Evolutionary conservation across 108 stramenopile species (phyloP), one percentile per base, ranked within the genome.

Genomic region (Stephanodiscus triporus): DNA sequence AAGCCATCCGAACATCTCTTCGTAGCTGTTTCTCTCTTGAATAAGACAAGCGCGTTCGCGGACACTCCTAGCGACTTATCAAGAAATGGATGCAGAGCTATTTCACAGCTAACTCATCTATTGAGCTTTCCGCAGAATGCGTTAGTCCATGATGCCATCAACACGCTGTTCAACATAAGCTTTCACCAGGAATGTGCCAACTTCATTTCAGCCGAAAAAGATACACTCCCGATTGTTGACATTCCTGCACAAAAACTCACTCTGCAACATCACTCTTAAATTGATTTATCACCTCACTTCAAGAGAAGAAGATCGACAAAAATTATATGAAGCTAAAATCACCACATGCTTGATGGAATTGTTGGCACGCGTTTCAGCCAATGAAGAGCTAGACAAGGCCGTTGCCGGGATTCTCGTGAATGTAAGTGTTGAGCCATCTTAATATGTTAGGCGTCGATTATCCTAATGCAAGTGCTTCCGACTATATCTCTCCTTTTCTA

Each of bases 321-420:
- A 71, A 19, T 61, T 78, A 23, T 34, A 66, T 2, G 54, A 29
- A 2, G 70, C 70, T 61, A 70, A 65, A 20, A 42, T 78, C 14
- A 66, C 77, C 2, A 47, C 65, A 38, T 42, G 6, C 34, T 55
- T 78, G 64, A 13, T 66, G 11, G 16, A 78, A 4, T 29, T 61
- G 10, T 48, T 70, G 48, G 59, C 17, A 36, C 50, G 70, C 26
- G 51, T 66, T 40, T 17, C 43, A 29, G 55, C 54, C 2, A 50
- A 40, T 14, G 47, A 51, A 60, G 13, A 29, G 22, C 24, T 71
- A n/a, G 45, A 71, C 9, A 53, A 38, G 17, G 70, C 53, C n/a
- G 54, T 78, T 19, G 70, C 65, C 14, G 77, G 77, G 9, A 16
- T 78, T 40, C 65, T 78, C n/a, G 64, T 66, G 16, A 78, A 78